phyloP scores from a whole-genome alignment of 1,284 basidiomycete genomes.

The Omphalotus olearius region DNA sequence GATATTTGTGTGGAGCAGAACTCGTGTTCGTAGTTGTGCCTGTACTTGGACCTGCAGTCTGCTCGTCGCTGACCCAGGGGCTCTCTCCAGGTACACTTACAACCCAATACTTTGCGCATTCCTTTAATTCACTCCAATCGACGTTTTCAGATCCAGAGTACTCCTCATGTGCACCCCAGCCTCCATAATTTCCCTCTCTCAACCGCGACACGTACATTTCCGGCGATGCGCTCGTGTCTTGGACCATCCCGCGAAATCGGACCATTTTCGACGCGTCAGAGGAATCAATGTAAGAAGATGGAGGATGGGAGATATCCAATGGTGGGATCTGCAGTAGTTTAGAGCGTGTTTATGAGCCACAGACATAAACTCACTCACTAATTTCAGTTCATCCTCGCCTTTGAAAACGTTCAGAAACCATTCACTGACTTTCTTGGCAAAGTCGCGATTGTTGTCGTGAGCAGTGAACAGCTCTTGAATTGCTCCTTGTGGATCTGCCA shows the following conservation, averaged over 20 bases:
- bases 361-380: no score
- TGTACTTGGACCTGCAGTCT: slow-evolving; percentile 25
- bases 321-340: slow-evolving; percentile 43
- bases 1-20: slow-evolving; percentile 54
- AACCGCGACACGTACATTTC: slow-evolving; percentile 63
- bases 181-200: slow-evolving; percentile 44
- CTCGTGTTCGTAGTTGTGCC: no score
- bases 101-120: slow-evolving; percentile 64
- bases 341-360: background rate
- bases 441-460: no score
- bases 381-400: no score
- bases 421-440: no score
- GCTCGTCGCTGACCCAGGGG: slow-evolving; percentile 30
- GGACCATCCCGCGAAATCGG: slow-evolving; percentile 71
- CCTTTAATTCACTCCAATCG: slow-evolving; percentile 49
- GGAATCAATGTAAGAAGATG: slow-evolving; percentile 34
- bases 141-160: slow-evolving; percentile 26
- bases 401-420: no score
- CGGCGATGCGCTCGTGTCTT: slow-evolving; percentile 68
- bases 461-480: slow-evolving; percentile 7
- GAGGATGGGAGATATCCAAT: no score
- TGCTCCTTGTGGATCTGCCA: slow-evolving; percentile 7
- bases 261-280: slow-evolving; percentile 52
- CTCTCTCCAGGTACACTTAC: slow-evolving; percentile 66
- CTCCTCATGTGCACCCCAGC: slow-evolving; percentile 60